Percentiles rank a stretch among this genome's conserved stretches.
Evolutionary conservation across 768 basidiomycete genomes (phyloP).

Genomic region (Arthromyces matolae): DNA sequence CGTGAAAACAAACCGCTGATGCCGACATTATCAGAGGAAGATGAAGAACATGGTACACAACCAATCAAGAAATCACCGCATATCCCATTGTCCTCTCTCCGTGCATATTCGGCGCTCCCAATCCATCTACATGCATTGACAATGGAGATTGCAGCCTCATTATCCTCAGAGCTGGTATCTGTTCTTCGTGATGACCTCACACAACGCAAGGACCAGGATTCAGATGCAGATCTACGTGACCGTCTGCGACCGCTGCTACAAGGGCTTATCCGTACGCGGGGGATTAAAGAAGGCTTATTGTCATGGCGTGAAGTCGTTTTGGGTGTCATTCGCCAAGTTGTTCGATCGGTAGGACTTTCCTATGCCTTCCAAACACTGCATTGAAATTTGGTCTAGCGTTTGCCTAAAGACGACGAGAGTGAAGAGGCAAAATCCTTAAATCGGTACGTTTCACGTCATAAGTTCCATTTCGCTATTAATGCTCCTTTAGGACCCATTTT

Average conservation of each 20-base stretch:
- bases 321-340: constrained; percentile 50
- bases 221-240: constrained; percentile 51
- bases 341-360: constrained; percentile 52
- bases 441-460: background rate
- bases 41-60: background rate
- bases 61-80: constrained; percentile 20
- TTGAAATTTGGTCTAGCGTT: constrained; percentile 2
- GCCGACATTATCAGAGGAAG: constrained; percentile 6
- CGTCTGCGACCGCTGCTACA: constrained; percentile 68
- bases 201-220: constrained; percentile 37
- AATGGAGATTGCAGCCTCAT: constrained; percentile 68
- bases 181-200: constrained; percentile 65
- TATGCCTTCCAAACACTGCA: constrained; percentile 7
- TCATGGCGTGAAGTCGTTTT: constrained; percentile 72
- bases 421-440: background rate
- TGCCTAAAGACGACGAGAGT: constrained; percentile 30
- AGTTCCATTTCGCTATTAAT: constrained; percentile 20
- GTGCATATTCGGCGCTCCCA: constrained; percentile 75
- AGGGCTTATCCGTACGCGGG: constrained; percentile 72
- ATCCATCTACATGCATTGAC: constrained; percentile 66
- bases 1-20: background rate
- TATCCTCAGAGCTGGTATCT: constrained; percentile 75
- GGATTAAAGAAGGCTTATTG: constrained; percentile 60
- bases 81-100: constrained; percentile 63
- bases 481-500: constrained; percentile 49